Evolutionary conservation across 2,329 filamentous ascomycete species (phyloP).

Genomic region (Podosphaera leucotricha): DNA sequence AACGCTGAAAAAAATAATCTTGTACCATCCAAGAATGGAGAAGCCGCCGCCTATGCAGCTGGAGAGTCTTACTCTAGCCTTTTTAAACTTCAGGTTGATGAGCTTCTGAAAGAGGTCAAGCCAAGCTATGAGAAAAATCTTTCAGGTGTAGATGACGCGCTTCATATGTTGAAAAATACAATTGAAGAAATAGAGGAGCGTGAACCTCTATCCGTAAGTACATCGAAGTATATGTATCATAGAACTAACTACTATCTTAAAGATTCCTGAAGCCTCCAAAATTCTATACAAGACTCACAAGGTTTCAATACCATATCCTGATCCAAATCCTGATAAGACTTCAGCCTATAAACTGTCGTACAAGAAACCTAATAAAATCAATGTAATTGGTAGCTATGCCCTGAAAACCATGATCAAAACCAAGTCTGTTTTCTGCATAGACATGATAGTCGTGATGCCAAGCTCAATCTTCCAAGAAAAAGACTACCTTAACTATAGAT

Average conservation of each 20-base stretch:
- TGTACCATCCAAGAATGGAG: conserved; percentile 3
- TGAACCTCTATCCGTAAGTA: conserved; percentile 21
- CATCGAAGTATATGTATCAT: background rate
- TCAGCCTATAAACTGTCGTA: conserved; percentile 66
- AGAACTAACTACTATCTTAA: conserved; percentile 3
- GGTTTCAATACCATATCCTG: conserved; percentile 60
- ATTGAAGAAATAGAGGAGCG: conserved; percentile 32
- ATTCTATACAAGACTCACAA: conserved; percentile 42
- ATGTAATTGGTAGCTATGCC: conserved; percentile 74
- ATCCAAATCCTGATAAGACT: conserved; percentile 52
- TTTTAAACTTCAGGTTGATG: conserved; percentile 44
- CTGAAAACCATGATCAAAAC: conserved; percentile 48
- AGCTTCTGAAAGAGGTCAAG: conserved; percentile 32
- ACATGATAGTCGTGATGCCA: conserved; percentile 78
- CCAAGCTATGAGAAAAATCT: conserved; percentile 33
- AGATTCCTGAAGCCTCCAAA: conserved; percentile 46
- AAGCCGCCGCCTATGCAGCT: conserved; percentile 19
- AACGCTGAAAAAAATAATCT: background rate
- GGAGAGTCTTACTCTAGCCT: conserved; percentile 37
- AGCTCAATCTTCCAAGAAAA: conserved; percentile 65
- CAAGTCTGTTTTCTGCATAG: conserved; percentile 36
- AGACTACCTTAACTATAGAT: conserved; percentile 78
- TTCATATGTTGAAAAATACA: conserved; percentile 29
- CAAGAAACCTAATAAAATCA: conserved; percentile 50
- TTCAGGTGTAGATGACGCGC: conserved; percentile 25